Base-by-base conservation (phyloP, 306 rosid genomes). In the Abrus precatorius region DNA sequence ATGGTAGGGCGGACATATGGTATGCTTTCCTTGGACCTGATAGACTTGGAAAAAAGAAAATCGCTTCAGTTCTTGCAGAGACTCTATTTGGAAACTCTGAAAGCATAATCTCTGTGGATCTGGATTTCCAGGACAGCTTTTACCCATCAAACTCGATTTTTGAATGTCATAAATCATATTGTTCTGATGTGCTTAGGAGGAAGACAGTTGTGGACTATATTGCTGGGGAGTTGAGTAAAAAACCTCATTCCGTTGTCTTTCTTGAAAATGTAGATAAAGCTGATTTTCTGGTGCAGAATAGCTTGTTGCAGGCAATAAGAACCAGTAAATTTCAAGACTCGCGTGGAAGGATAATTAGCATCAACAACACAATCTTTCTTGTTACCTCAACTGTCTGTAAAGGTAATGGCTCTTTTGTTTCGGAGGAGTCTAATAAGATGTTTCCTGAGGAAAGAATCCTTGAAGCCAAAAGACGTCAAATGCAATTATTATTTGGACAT, bases 21-120 rank as follows among this genome's bases (percentile, higher is more conserved):
- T 81, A 93, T 75, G 78, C 91, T 56, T 90, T 95, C 73, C 84
- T 89, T 43, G 99, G 99, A 64, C 95, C 92, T 2, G 99, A 95
- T 84, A 86, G 78, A 77, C 77, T 93, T 40, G 98, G 98, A 41
- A 93, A 95, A 88, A 86, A 28, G 86, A 93, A 83, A 85, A 87
- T 93, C 78, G 95, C 94, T 76, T 49, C 78, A 49, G 87, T 91
- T 63, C 96, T 95, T 60, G 92, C 96, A 1, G 89, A 91, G 80
- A 53, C 72, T 47, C 68, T 95, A 80, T 89, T 78, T 79, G 94
- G 93, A 69, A 79, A 89, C 63, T 36, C 75, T 34, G 94, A 88
- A 75, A 88, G 84, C 75, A 66, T 95, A 67, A 91, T 95, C 57
- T 82, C 88, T 56, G 85, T 90, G 59, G 97, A 93, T 80, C 85